Evolutionary conservation across 139 green algal genomes (phyloP).

Genomic region (Ettlia oleoabundans): DNA sequence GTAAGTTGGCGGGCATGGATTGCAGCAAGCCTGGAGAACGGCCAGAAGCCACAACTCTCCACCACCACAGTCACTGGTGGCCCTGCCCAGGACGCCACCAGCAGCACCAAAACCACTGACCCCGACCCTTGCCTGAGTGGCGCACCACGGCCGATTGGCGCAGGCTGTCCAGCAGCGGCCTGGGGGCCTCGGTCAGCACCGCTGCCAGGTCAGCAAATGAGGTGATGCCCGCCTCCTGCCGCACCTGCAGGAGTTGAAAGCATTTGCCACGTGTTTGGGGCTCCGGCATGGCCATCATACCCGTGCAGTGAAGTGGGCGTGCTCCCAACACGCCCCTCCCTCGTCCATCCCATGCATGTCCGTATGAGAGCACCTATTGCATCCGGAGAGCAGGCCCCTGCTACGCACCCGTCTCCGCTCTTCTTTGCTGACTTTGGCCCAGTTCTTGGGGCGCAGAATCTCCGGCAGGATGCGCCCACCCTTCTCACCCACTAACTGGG

Average conservation of each 20-base stretch:
- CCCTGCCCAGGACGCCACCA: too few species aligned
- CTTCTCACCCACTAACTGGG: conserved; percentile 53
- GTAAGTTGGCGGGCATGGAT: too few species aligned
- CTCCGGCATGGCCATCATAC: too few species aligned
- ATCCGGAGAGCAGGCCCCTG: neutral
- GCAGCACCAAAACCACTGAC: neutral
- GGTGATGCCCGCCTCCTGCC: conserved; percentile 52
- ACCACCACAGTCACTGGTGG: too few species aligned
- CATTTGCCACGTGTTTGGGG: too few species aligned
- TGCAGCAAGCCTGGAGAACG: too few species aligned
- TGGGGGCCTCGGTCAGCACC: conserved; percentile 58
- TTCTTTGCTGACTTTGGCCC: conserved; percentile 36
- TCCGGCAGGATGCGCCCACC: conserved; percentile 68
- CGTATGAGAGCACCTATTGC: neutral
- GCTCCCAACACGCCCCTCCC: neutral
- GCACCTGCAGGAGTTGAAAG: too few species aligned
- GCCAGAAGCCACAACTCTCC: too few species aligned
- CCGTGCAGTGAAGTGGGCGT: too few species aligned
- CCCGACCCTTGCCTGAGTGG: conserved; percentile 29
- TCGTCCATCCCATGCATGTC: neutral
- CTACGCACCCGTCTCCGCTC: conserved; percentile 20
- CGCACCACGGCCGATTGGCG: conserved; percentile 57
- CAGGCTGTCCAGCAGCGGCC: conserved; percentile 65
- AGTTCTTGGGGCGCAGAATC: conserved; percentile 65
- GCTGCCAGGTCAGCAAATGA: conserved; percentile 63